A percentile compares a stretch with the other conserved stretches of the same genome.
phyloP scores from a whole-genome alignment of 2,329 filamentous ascomycete genomes.

The Fusarium anguioides region DNA sequence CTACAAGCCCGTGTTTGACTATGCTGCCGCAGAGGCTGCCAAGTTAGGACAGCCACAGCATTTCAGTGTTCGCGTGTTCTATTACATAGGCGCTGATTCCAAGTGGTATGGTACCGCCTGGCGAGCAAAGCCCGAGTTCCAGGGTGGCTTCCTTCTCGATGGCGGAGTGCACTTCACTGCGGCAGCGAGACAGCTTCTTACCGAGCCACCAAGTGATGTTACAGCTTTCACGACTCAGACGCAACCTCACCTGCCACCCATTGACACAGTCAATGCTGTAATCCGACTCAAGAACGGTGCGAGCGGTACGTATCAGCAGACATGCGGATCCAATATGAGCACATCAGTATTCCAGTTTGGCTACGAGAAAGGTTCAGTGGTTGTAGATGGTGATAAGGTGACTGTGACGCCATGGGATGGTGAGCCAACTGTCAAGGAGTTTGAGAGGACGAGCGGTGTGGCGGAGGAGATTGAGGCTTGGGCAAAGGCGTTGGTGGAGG shows the following conservation, averaged over 20 bases:
- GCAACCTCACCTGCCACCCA: constrained; percentile 68
- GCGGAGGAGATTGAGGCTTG: constrained; percentile 70
- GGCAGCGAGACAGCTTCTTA: constrained; percentile 68
- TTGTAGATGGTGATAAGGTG: constrained; percentile 58
- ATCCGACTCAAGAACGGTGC: constrained; percentile 64
- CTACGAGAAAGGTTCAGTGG: constrained; percentile 67
- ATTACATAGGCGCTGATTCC: constrained; percentile 51
- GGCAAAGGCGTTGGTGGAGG: constrained; percentile 63
- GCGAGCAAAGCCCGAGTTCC: constrained; percentile 76
- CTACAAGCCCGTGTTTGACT: constrained; percentile 66
- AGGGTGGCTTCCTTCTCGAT: constrained; percentile 82
- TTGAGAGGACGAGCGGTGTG: constrained; percentile 65
- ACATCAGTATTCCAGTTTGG: constrained; percentile 67
- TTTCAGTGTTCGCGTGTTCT: constrained; percentile 58
- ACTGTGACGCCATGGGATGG: constrained; percentile 52
- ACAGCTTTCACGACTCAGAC: constrained; percentile 66
- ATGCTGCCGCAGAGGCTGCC: constrained; percentile 62
- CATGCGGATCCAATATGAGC: constrained; percentile 65
- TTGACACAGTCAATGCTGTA: constrained; percentile 73
- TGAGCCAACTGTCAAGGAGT: constrained; percentile 53
- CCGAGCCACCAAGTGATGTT: constrained; percentile 57
- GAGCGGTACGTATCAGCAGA: constrained; percentile 67
- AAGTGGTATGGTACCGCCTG: constrained; percentile 66
- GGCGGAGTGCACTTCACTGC: constrained; percentile 80
- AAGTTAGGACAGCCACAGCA: constrained; percentile 52